Conservation (phyloP, 2,329 filamentous ascomycete species). For the Colletotrichum agaves region DNA sequence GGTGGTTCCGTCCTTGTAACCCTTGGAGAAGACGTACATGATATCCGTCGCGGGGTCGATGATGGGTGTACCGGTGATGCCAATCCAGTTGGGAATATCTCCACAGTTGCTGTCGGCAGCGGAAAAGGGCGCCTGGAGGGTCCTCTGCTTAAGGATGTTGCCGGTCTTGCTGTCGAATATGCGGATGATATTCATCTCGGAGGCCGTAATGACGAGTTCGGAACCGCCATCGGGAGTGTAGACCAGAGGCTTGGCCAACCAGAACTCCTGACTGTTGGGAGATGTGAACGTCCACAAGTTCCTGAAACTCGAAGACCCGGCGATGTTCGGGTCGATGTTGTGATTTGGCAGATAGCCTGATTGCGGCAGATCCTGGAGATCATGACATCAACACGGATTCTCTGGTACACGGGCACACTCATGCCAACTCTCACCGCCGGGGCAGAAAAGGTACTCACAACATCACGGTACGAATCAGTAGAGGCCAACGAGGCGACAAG, state of each 20-base stretch:
- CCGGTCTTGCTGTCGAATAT: conserved; percentile 55
- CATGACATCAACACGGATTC: neutral
- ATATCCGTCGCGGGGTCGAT: conserved; percentile 49
- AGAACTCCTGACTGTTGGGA: conserved; percentile 27
- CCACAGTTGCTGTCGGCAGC: conserved; percentile 51
- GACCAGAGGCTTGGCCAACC: conserved; percentile 53
- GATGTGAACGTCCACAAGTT: conserved; percentile 48
- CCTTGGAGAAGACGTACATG: conserved; percentile 51
- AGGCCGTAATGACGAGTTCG: conserved; percentile 52
- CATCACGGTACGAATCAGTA: conserved; percentile 38
- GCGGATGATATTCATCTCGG: conserved; percentile 51
- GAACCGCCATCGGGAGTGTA: conserved; percentile 51
- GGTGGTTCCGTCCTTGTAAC: conserved; percentile 44
- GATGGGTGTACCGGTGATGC: conserved; percentile 50
- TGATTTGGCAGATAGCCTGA: conserved; percentile 53
- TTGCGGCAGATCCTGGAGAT: conserved; percentile 45
- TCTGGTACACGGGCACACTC: neutral
- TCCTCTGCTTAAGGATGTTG: conserved; percentile 48
- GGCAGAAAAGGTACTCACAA: conserved; percentile 21
- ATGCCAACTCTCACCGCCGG: neutral
- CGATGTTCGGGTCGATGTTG: conserved; percentile 53
- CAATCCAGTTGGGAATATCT: conserved; percentile 52
- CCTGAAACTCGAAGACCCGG: conserved; percentile 47
- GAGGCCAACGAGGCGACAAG: conserved; percentile 35
- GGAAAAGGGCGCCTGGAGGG: conserved; percentile 52